A percentile compares a stretch with the other conserved stretches of the same genome.
These are phyloP conservation scores for Dioscorea dumetorum DNA, from an alignment of 106 monocot genomes.

Conservation along the genomic window DNA sequence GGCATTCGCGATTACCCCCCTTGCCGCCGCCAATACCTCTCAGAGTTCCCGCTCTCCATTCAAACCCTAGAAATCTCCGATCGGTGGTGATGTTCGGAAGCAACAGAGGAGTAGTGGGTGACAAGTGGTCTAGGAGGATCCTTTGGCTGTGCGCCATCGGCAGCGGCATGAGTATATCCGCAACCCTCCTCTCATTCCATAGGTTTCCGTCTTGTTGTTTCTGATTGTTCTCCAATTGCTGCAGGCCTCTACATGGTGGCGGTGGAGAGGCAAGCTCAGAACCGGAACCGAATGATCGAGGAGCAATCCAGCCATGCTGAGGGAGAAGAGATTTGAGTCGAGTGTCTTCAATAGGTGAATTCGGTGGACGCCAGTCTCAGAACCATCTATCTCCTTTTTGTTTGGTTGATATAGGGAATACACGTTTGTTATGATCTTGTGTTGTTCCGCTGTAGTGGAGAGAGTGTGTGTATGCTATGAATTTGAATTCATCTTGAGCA, in stretches of 20 bases:
- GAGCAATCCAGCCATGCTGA: conserved; percentile 30
- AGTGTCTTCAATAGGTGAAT: conserved; percentile 2
- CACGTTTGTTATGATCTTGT: background rate
- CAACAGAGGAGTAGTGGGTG: conserved; percentile 46
- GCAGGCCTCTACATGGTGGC: conserved; percentile 59
- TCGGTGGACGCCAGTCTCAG: background rate
- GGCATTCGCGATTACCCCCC: too few relatives aligned
- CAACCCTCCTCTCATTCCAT: background rate
- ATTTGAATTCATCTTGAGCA: too few relatives aligned
- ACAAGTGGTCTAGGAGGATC: conserved; percentile 67
- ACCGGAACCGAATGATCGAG: conserved; percentile 36
- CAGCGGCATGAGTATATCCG: conserved; percentile 42
- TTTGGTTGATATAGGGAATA: background rate
- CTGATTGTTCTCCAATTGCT: background rate
- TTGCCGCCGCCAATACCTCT: too few relatives aligned
- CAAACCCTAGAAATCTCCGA: too few relatives aligned
- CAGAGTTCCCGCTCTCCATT: too few relatives aligned
- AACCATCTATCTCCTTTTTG: background rate
- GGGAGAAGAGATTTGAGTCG: conserved; percentile 30
- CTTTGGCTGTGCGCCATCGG: conserved; percentile 65
- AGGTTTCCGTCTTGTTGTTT: background rate
- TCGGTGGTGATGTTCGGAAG: too few relatives aligned
- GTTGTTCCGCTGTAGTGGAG: background rate
- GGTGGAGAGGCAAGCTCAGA: conserved; percentile 67
- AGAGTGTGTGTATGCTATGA: background rate